Percentiles rank a stretch among this genome's conserved stretches.
Evolutionary conservation across 306 rosid species (phyloP).

Genomic region (Ormosia semicastrata): DNA sequence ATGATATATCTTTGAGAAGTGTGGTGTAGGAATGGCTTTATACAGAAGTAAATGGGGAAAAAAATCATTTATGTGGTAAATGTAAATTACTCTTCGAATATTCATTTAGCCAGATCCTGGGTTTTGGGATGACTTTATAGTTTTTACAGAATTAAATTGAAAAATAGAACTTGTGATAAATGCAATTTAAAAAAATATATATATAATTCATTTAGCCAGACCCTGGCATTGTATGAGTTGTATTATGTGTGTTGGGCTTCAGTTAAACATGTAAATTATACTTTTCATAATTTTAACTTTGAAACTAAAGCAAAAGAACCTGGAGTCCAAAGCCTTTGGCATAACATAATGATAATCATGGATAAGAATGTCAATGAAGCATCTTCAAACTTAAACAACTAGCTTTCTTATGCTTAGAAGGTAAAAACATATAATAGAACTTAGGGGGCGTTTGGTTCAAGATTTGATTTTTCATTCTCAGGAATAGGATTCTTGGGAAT

Average conservation of each 20-base stretch:
- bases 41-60: no score
- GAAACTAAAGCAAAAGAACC: background rate
- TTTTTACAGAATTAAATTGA: background rate
- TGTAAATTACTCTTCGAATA: background rate
- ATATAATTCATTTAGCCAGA: background rate
- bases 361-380: background rate
- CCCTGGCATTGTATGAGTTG: background rate
- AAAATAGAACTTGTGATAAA: background rate
- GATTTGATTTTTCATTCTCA: no score
- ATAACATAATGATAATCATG: background rate
- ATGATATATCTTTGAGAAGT: background rate
- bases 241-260: background rate
- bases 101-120: background rate
- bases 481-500: no score
- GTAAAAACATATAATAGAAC: background rate
- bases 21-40: background rate
- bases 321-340: background rate
- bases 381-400: background rate
- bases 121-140: background rate
- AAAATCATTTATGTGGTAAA: background rate
- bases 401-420: background rate
- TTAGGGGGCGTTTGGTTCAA: no score
- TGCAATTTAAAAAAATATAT: background rate
- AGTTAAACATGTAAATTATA: background rate
- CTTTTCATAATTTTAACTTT: background rate